Base-by-base conservation (phyloP, 75 land plant species). In the Isoetes taiwanensis region DNA sequence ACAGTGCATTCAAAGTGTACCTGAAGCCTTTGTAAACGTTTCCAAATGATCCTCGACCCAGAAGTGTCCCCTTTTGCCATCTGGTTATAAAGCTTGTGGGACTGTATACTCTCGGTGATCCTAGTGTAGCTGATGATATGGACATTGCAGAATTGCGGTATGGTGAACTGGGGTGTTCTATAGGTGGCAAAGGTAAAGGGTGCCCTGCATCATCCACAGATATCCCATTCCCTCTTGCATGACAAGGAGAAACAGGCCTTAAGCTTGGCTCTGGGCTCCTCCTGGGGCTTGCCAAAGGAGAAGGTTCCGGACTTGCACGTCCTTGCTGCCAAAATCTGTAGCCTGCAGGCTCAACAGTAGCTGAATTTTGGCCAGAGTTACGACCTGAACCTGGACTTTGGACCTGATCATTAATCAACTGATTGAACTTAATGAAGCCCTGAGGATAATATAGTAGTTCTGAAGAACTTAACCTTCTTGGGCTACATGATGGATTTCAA, bases 21-120 rank as follows among this genome's bases (percentile, higher is more conserved):
- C 78, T 81, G 60, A 84, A 82, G n/a, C 85, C 89, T 52, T 76
- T 70, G 64, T 84, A 88, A 30, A 88, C 95, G 64, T 84, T 79
- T 25, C 95, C 89, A 81, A 88, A 46, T 5, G 12, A 6, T 46
- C 6, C 50, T n/a, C 50, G 16, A n/a, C 50, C 50, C 8, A 46
- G 16, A 16, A 79, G 56, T 41, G 67, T 71, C 30, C 79, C 87
- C 35, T 86, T 80, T 60, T 78, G 78, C 89, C 89, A 89, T 21
- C 74, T 69, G 26, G 89, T 63, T 12, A 74, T 84, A 41, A 76
- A 79, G 55, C 80, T 77, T 58, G 61, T 25, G 16, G 78, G 81
- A 56, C 63, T 85, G 9, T 82, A 82, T 43, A 72, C 56, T 55
- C 81, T 79, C 43, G n/a, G n/a, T n/a, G n/a, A n/a, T n/a, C 80